phyloP scores from a whole-genome alignment of 2,329 filamentous ascomycete genomes.

The Kalmusia sp. region DNA sequence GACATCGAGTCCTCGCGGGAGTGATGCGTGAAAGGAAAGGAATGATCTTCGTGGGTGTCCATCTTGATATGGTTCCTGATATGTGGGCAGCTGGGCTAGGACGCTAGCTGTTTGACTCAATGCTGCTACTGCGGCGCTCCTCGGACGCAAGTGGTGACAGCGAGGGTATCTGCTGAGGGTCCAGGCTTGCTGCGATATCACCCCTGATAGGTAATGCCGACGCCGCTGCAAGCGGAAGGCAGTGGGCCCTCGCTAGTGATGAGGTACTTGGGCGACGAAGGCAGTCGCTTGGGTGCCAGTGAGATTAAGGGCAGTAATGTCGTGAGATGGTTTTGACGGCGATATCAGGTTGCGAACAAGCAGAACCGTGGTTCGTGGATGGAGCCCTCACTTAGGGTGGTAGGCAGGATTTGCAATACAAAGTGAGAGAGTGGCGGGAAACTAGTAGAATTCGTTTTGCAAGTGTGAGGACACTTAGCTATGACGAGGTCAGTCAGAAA shows the following conservation, averaged over 20 bases:
- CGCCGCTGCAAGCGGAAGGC: neutral
- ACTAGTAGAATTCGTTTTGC: conserved; percentile 1
- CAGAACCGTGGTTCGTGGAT: neutral
- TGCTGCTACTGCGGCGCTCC: neutral
- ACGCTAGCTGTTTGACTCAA: conserved; percentile 4
- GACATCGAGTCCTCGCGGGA: conserved; percentile 34
- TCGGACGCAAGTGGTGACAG: conserved; percentile 4
- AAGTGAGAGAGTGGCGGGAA: conserved; percentile 1
- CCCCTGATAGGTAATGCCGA: neutral
- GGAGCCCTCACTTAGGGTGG: neutral
- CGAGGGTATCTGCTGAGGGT: neutral
- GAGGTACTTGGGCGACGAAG: neutral
- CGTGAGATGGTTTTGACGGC: neutral
- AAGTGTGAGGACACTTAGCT: neutral
- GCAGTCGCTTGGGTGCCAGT: neutral
- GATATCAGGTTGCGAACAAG: neutral
- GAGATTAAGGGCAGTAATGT: neutral
- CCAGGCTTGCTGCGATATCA: neutral
- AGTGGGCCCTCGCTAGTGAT: neutral
- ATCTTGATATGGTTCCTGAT: conserved; percentile 24
- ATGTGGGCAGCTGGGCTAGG: conserved; percentile 9
- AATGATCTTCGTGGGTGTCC: conserved; percentile 29
- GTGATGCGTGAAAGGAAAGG: conserved; percentile 1
- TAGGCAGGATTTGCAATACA: neutral
- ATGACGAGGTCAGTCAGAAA: neutral